Percentiles rank a stretch among this genome's conserved stretches.
phyloP scores from a whole-genome alignment of 176 grass and related monocot genomes.

The Carex littledalei region DNA sequence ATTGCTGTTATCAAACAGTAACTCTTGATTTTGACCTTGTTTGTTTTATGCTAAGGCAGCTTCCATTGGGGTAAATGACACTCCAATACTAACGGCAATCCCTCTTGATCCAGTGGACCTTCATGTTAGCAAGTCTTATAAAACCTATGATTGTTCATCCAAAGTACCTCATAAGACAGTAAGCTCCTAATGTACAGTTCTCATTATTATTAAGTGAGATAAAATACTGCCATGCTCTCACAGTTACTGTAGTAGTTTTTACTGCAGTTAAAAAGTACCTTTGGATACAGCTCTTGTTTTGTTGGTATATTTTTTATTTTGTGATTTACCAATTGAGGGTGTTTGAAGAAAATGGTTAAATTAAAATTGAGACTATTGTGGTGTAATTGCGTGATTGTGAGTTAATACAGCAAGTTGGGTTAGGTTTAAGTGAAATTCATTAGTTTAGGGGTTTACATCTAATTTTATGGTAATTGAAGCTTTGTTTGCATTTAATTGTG shows the following conservation, averaged over 20 bases:
- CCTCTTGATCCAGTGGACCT: slow-evolving; percentile 13
- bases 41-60: slow-evolving; percentile 12
- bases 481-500: too few species aligned
- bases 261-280: too few species aligned
- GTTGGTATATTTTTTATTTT: not conserved
- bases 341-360: not conserved
- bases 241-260: not conserved
- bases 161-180: slow-evolving; percentile 2
- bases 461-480: not conserved
- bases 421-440: not conserved
- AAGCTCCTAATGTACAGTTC: not conserved
- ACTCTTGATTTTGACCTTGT: not conserved
- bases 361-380: not conserved
- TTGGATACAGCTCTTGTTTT: not conserved
- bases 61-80: slow-evolving; percentile 3
- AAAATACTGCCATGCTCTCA: not conserved
- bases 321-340: not conserved
- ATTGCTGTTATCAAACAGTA: not conserved
- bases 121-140: not conserved
- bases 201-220: not conserved
- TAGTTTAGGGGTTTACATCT: not conserved
- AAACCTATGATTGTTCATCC: not conserved
- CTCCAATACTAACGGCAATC: slow-evolving; percentile 21
- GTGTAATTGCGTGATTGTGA: not conserved
- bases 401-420: not conserved